Evolutionary conservation across 106 monocot genomes (phyloP).

Genomic region (Platanthera guangdongensis): DNA sequence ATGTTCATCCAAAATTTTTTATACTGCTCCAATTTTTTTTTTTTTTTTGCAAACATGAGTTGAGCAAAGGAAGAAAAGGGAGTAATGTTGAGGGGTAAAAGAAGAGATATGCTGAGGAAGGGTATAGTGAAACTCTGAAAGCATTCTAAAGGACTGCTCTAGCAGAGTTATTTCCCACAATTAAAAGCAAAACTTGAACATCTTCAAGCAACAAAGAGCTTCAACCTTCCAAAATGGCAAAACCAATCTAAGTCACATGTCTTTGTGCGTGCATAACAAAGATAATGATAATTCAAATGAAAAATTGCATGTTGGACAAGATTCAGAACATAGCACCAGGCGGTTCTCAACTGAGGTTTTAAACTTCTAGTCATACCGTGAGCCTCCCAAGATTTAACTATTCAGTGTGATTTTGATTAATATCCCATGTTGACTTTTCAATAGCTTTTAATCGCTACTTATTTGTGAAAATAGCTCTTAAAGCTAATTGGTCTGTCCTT

Average conservation of each 20-base stretch:
- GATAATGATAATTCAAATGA: neutral
- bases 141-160: neutral
- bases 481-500: neutral
- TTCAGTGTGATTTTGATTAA: neutral
- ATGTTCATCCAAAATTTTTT: no score
- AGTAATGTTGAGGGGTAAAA: no score
- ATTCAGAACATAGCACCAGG: neutral
- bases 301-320: neutral
- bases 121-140: no score
- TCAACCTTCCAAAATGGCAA: neutral
- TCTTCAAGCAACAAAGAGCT: neutral
- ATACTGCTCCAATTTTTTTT: no score
- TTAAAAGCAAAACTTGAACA: neutral
- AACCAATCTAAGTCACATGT: neutral
- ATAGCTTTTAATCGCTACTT: neutral
- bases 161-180: neutral
- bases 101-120: no score
- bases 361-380: neutral
- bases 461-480: neutral
- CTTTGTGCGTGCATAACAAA: neutral
- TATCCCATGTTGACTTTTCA: neutral
- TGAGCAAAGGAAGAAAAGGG: no score
- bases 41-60: no score
- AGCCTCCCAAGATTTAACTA: neutral
- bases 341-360: neutral